Evolutionary conservation across 306 rosid genomes (phyloP).

Genomic region (Citrullus mucosospermus): DNA sequence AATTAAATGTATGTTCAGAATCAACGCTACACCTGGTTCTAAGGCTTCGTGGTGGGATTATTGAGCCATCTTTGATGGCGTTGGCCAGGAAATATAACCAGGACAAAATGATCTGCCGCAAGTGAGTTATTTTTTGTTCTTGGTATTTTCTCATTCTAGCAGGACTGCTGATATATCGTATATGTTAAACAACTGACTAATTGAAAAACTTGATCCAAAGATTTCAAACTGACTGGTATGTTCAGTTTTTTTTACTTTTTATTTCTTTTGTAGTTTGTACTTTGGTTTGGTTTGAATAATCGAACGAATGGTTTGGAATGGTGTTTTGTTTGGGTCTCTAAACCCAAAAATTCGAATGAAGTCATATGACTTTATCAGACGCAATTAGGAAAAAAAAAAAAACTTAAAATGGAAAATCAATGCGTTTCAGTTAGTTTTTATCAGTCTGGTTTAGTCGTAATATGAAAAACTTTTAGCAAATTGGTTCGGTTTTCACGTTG

Average conservation of each 20-base stretch:
- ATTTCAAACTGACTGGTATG: neutral
- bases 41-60: slow-evolving; percentile 98
- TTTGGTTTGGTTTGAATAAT: neutral
- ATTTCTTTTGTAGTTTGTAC: too few species aligned
- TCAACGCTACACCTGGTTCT: slow-evolving; percentile 87
- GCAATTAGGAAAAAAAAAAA: neutral
- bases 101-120: slow-evolving; percentile 92
- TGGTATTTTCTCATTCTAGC: neutral
- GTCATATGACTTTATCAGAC: neutral
- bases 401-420: neutral
- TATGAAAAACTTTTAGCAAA: too few species aligned
- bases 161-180: neutral
- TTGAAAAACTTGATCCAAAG: neutral
- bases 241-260: neutral
- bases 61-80: slow-evolving; percentile 95
- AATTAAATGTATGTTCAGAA: slow-evolving; percentile 29
- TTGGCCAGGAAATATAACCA: slow-evolving; percentile 94
- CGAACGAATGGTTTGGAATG: neutral
- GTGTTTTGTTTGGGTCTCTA: neutral
- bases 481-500: neutral
- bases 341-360: neutral
- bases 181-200: neutral
- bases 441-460: neutral
- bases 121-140: slow-evolving; percentile 40
- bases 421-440: neutral